Percentiles rank a stretch among this genome's conserved stretches.
phyloP scores from a whole-genome alignment of 2,329 filamentous ascomycete species.

The Macrophomina phaseolina region DNA sequence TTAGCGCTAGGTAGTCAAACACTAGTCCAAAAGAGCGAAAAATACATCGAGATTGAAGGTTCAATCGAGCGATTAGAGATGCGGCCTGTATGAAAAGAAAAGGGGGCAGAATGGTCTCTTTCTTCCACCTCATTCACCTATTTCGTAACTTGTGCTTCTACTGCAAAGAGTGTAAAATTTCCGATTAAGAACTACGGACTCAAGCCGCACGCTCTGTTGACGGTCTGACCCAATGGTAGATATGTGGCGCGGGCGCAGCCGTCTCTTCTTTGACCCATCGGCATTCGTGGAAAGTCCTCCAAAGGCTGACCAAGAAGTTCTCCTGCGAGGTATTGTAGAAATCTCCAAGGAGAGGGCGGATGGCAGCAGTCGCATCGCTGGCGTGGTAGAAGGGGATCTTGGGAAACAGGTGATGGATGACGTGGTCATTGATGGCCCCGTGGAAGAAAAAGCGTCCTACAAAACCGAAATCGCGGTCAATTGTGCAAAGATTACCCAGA shows the following conservation, averaged over 20 bases:
- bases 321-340: constrained; percentile 55
- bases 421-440: constrained; percentile 68
- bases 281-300: constrained; percentile 17
- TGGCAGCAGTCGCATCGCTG: constrained; percentile 62
- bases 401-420: constrained; percentile 68
- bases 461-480: constrained; percentile 70
- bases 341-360: constrained; percentile 61
- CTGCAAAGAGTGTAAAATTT: no score
- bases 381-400: constrained; percentile 67
- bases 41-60: no score
- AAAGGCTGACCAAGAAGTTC: constrained; percentile 17
- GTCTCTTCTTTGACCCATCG: constrained; percentile 18
- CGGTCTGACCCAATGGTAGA: constrained; percentile 2
- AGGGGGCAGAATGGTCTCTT: no score
- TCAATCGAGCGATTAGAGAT: no score
- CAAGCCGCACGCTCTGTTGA: background rate
- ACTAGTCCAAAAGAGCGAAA: no score
- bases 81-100: no score
- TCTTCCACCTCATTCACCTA: no score
- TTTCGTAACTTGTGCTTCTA: background rate
- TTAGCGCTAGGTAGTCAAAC: no score
- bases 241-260: background rate
- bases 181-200: background rate
- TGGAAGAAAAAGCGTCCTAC: constrained; percentile 70
- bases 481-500: constrained; percentile 65